A percentile compares a stretch with the other conserved stretches of the same genome.
These are phyloP conservation scores for Lactuca sativa DNA, from an alignment of 129 eudicot species.

Conservation along the genomic window DNA sequence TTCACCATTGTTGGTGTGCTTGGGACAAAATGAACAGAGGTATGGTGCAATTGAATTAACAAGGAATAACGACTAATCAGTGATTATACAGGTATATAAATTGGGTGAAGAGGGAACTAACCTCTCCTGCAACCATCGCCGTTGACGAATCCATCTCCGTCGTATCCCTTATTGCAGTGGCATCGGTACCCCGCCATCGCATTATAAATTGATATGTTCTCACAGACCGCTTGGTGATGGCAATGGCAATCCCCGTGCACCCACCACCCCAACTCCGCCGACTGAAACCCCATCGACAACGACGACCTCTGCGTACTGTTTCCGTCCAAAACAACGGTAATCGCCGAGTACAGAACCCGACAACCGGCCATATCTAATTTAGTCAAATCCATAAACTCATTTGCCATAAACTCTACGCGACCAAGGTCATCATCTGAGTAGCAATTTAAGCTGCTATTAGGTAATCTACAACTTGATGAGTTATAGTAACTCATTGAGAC, in stretches of 20 bases:
- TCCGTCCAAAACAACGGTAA: conserved; percentile 31
- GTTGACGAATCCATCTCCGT: conserved; percentile 73
- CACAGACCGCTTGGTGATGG: conserved; percentile 44
- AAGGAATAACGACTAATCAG: not conserved
- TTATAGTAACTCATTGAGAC: conserved; percentile 32
- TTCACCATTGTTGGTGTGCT: not conserved
- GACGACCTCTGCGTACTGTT: conserved; percentile 15
- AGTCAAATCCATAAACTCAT: conserved; percentile 32
- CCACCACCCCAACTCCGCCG: conserved; percentile 79
- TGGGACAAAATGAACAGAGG: too few species aligned
- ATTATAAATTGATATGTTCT: conserved; percentile 5
- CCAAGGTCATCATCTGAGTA: conserved; percentile 32
- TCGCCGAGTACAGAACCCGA: conserved; percentile 43
- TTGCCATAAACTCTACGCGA: conserved; percentile 23
- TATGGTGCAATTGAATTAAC: not conserved
- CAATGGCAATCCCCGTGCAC: conserved; percentile 54
- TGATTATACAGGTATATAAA: not conserved
- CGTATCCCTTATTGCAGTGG: conserved; percentile 53
- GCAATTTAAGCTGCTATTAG: conserved; percentile 36
- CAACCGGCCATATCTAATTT: conserved; percentile 35
- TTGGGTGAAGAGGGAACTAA: conserved; percentile 14
- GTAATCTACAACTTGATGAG: conserved; percentile 13
- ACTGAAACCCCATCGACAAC: conserved; percentile 51
- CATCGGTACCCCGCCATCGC: conserved; percentile 51
- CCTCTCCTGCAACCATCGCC: conserved; percentile 74